Evolutionary conservation across 495 filamentous ascomycete genomes (phyloP).

Genomic region (Trichoderma gamsii): DNA sequence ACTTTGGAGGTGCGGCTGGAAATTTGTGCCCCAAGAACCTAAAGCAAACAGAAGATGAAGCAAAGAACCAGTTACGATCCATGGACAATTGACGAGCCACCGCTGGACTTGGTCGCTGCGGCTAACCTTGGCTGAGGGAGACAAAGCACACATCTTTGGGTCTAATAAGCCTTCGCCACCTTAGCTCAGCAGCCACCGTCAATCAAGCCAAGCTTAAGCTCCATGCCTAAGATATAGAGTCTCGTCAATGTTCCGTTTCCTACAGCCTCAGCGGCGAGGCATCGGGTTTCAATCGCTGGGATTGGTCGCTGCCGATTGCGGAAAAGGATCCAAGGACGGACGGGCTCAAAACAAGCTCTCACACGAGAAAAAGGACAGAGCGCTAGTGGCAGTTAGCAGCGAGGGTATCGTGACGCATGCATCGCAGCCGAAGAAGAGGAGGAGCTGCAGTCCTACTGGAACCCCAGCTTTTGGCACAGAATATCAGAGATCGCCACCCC

Average conservation of each 20-base stretch:
- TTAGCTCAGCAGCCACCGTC: conserved; percentile 9
- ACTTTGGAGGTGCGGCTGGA: conserved; percentile 13
- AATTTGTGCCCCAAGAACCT: not conserved
- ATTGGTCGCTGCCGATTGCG: not conserved
- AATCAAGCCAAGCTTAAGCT: not conserved
- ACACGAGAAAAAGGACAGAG: not conserved
- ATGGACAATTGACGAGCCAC: not conserved
- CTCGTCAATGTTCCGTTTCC: not conserved
- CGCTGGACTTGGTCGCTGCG: not conserved
- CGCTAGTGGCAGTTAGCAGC: not conserved
- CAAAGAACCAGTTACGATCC: not conserved
- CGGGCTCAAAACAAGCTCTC: not conserved
- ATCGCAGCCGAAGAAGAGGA: not conserved
- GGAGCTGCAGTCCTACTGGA: not conserved
- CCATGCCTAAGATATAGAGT: not conserved
- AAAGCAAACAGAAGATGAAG: not conserved
- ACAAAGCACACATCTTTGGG: not conserved
- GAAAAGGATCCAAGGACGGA: not conserved
- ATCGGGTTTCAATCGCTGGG: not conserved
- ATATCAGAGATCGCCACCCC: conserved; percentile 1
- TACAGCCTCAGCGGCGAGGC: not conserved
- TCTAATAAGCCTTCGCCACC: conserved; percentile 10
- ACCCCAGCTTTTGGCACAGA: conserved; percentile 6
- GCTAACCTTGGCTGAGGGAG: not conserved
- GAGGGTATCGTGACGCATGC: not conserved